Evolutionary conservation across 2,329 filamentous ascomycete species (phyloP).

Genomic region (Xylariaceae sp.): DNA sequence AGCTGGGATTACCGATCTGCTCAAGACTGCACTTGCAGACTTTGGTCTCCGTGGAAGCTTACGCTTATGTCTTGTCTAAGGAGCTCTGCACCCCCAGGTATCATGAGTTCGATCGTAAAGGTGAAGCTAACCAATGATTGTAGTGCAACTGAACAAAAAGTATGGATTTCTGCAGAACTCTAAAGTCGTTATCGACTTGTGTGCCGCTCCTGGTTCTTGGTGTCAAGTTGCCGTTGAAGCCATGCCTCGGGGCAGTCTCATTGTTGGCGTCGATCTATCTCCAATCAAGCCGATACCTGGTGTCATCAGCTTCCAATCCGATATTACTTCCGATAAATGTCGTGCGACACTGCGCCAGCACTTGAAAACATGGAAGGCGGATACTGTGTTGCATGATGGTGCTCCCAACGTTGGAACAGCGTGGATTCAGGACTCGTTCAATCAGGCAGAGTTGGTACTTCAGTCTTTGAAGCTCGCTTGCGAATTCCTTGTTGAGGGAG

Average conservation of each 20-base stretch:
- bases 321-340: conserved; percentile 97
- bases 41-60: too few relatives aligned
- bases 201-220: conserved; percentile 96
- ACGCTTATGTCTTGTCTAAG: too few relatives aligned
- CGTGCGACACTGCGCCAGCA: conserved; percentile 87
- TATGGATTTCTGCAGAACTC: conserved; percentile 98
- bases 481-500: conserved; percentile 87
- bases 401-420: conserved; percentile 97
- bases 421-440: conserved; percentile 98
- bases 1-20: too few relatives aligned
- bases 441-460: conserved; percentile 90
- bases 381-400: conserved; percentile 94
- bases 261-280: conserved; percentile 90
- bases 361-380: conserved; percentile 94
- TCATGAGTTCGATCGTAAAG: background rate
- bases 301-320: conserved; percentile 94
- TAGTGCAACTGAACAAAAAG: conserved; percentile 98
- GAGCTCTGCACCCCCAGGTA: background rate
- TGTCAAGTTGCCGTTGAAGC: conserved; percentile 94
- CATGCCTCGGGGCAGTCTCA: conserved; percentile 89
- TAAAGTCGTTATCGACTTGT: conserved; percentile 95
- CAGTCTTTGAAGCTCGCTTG: conserved; percentile 93
- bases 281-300: conserved; percentile 96
- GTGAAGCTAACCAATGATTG: background rate
- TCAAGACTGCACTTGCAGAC: too few relatives aligned